phyloP scores from a whole-genome alignment of 495 filamentous ascomycete species.

The Jackrogersella multiformis region DNA sequence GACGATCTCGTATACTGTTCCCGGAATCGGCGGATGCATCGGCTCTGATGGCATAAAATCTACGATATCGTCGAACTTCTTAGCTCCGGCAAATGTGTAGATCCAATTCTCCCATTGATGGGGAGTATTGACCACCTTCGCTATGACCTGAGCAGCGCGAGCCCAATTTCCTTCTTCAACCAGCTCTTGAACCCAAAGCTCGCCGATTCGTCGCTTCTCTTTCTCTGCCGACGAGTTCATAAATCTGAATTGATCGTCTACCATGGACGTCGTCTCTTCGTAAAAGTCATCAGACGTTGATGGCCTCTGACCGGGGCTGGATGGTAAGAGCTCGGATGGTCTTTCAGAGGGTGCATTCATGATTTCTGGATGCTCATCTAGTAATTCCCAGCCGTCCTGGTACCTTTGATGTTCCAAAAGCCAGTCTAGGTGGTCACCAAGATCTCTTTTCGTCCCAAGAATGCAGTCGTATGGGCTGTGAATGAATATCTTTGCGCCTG shows the following conservation, averaged over 20 bases:
- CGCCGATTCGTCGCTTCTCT: constrained; percentile 91
- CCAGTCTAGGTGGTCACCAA: constrained; percentile 86
- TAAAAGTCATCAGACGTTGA: constrained; percentile 76
- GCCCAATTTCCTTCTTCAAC: constrained; percentile 77
- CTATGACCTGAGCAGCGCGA: constrained; percentile 78
- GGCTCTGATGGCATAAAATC: constrained; percentile 78
- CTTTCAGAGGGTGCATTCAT: constrained; percentile 55
- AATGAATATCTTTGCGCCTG: constrained; percentile 91
- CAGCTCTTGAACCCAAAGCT: constrained; percentile 89
- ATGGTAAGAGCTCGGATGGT: constrained; percentile 46
- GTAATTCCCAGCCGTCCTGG: constrained; percentile 84
- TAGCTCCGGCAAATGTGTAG: constrained; percentile 83
- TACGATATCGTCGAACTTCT: constrained; percentile 88
- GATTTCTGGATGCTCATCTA: constrained; percentile 85
- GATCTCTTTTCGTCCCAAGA: constrained; percentile 82
- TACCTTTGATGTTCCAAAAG: constrained; percentile 80
- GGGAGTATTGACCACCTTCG: constrained; percentile 80
- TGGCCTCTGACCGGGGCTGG: constrained; percentile 59
- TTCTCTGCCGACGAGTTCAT: constrained; percentile 73
- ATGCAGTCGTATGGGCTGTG: constrained; percentile 97
- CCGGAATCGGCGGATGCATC: constrained; percentile 79
- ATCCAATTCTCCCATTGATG: constrained; percentile 94
- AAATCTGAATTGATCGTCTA: constrained; percentile 57
- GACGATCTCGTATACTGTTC: constrained; percentile 85
- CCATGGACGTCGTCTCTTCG: constrained; percentile 75